Evolutionary conservation across 1,284 basidiomycete genomes (phyloP).

Genomic region (Rhodotorula glutinis): DNA sequence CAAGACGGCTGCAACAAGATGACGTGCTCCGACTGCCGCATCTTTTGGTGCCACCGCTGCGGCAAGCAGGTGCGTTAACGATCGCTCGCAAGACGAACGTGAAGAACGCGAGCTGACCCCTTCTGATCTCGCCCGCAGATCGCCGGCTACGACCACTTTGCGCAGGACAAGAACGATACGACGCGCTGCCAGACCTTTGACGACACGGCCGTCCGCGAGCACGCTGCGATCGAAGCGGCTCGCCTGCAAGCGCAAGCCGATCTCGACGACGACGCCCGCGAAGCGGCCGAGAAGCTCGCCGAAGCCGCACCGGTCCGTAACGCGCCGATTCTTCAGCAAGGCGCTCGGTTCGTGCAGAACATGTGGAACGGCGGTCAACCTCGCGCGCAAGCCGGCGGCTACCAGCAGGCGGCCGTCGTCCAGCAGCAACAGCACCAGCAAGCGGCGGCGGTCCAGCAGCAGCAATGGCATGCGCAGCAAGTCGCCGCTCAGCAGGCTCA

Average conservation of each 20-base stretch:
- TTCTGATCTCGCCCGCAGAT: neutral
- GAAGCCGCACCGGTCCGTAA: neutral
- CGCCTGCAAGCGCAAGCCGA: conserved; percentile 13
- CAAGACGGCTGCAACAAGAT: conserved; percentile 35
- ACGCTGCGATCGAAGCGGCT: conserved; percentile 17
- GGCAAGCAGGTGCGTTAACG: neutral
- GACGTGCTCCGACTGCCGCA: conserved; percentile 17
- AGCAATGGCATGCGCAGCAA: neutral
- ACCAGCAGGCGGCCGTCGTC: too few relatives aligned
- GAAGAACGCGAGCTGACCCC: neutral
- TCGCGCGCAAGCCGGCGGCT: too few relatives aligned
- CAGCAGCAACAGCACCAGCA: neutral
- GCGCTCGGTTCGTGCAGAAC: too few relatives aligned
- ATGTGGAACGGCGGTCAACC: neutral
- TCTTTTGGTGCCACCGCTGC: conserved; percentile 29
- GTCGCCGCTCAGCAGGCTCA: neutral
- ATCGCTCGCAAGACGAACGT: too few relatives aligned
- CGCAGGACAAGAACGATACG: neutral
- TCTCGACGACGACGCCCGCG: conserved; percentile 12
- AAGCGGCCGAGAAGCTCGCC: conserved; percentile 7
- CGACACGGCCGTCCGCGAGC: conserved; percentile 10
- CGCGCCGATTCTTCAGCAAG: neutral
- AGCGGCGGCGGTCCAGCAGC: neutral
- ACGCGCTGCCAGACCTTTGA: conserved; percentile 10
- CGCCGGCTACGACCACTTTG: conserved; percentile 16